Evolutionary conservation across 2,329 filamentous ascomycete genomes (phyloP), one percentile per base, ranked within the genome.

Genomic region (Colletotrichum ledebouriae): DNA sequence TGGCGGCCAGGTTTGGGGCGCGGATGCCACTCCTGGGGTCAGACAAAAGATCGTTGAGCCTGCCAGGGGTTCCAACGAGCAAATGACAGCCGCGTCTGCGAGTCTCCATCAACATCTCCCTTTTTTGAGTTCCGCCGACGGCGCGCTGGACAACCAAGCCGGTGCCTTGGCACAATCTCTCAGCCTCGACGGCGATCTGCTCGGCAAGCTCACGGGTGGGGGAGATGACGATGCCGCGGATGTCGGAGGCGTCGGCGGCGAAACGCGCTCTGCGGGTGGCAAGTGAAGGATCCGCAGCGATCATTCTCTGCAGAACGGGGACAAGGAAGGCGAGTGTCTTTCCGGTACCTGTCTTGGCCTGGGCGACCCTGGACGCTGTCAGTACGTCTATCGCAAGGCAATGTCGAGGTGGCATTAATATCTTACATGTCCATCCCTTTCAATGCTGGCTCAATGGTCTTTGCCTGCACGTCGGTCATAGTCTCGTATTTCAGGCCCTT

Each of bases 271-370:
- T 72, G 69, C 77, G 83, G 42, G 82, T 77, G 59, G 86, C 88
- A 39, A 97, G 85, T 0, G 82, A 79, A 1, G 89, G 88, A 71
- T 93, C 88, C 68, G 85, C 81, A 20, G 81, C 78, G 69, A 97
- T 83, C 75, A 97, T 92, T 68, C 90, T 90, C 78, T 98, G 93
- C 59, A 98, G 82, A 7, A 94, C 84, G 58, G 96, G 96, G 6
- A 98, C 81, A 25, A 99, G 85, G 84, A 98, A 99, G 41, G 93
- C 96, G 65, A 98, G 83, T 0, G 96, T 99, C 83, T 99, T 99
- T 77, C 96, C 96, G 4, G 96, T 98, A 77, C 96, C 96, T 9
- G 96, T 99, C 82, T 93, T 97, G 68, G 96, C 96, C 83, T 98
- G 96, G 53, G 95, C 96, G 72, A 98, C 86, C 73, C 92, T 93